A percentile compares a stretch with the other conserved stretches of the same genome.
Conservation (phyloP, 129 eudicot genomes). For the Erigeron canadensis region DNA sequence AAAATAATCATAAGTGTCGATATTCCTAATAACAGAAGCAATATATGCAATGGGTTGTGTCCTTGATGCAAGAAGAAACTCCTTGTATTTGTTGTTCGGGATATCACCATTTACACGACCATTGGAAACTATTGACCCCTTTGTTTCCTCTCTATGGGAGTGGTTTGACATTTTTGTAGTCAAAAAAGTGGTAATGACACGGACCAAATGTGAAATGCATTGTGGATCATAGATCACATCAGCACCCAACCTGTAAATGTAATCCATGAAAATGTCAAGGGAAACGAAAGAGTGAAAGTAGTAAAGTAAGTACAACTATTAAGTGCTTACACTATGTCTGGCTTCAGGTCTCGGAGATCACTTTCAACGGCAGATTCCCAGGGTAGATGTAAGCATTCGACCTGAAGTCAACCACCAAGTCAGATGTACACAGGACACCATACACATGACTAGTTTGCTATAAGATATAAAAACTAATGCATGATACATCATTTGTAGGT, state of each 20-base stretch:
- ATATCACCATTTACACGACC: conserved; percentile 5
- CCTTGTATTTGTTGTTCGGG: conserved; percentile 4
- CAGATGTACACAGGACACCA: conserved; percentile 12
- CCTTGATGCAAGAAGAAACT: conserved; percentile 24
- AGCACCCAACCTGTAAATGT: conserved; percentile 68
- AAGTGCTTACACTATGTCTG: conserved; percentile 65
- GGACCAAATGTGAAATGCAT: conserved; percentile 79
- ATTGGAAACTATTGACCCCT: not conserved
- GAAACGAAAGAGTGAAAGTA: not conserved
- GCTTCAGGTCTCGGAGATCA: conserved; percentile 56
- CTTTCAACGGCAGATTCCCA: conserved; percentile 80
- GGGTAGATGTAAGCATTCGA: conserved; percentile 65
- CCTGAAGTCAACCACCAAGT: conserved; percentile 36
- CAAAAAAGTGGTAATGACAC: conserved; percentile 60
- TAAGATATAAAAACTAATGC: conserved; percentile 3
- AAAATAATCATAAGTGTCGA: conserved; percentile 62
- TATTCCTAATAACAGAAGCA: conserved; percentile 76
- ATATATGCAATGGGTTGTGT: conserved; percentile 64
- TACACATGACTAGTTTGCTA: conserved; percentile 1
- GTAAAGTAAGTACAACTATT: not conserved
- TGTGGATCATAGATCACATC: conserved; percentile 80
- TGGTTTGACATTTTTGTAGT: conserved; percentile 31
- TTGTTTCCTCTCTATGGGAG: not conserved
- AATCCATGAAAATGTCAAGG: not conserved
- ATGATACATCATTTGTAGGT: not conserved